Evolutionary conservation across 495 filamentous ascomycete species (phyloP), one percentile per base, ranked within the genome.

Genomic region (Aspergillus hancockii): DNA sequence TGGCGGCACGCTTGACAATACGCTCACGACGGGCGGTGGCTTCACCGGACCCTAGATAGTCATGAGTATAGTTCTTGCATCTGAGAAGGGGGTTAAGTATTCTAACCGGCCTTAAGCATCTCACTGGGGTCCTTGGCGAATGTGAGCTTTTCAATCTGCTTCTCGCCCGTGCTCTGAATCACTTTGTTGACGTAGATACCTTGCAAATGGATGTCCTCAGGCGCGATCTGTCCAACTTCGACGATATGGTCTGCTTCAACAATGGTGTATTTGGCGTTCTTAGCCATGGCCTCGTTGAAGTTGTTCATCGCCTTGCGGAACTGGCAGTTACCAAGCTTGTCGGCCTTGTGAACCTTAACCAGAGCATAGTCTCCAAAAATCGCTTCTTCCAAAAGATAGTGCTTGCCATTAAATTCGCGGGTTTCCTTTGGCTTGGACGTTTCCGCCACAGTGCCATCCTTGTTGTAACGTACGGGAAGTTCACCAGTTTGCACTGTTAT

Each of bases 171-270:
- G 65, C 83, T 85, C 75, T 91, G 84, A 64, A 96, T 86, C 49
- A 96, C 90, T 57, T 87, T 81, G 74, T 88, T 88, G 63, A 96
- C 91, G 71, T 93, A 96, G 70, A 96, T 92, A 31, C 91, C 90
- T 10, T 91, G 91, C 2, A 96, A 72, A 74, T 95, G 89, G 25
- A 96, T 83, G 28, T 85, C 79, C 64, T 88, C 88, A 28, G 92
- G 89, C 2, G 80, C 67, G 64, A 96, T 90, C 66, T 87, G 85
- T 59, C 91, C 92, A 8, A 87, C 85, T 67, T 90, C 87, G 46
- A 96, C 91, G 60, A 96, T 92, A 52, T 94, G 75, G 68, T 96
- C 91, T 23, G 91, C 91, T 75, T 96, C 91, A 38, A 96, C 91
- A 54, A 96, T 90, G 60, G 91, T 96, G 66, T 88, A 78, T 72